Evolutionary conservation across 2,329 filamentous ascomycete species (phyloP).

Genomic region (Aspergillus thermomutatus): DNA sequence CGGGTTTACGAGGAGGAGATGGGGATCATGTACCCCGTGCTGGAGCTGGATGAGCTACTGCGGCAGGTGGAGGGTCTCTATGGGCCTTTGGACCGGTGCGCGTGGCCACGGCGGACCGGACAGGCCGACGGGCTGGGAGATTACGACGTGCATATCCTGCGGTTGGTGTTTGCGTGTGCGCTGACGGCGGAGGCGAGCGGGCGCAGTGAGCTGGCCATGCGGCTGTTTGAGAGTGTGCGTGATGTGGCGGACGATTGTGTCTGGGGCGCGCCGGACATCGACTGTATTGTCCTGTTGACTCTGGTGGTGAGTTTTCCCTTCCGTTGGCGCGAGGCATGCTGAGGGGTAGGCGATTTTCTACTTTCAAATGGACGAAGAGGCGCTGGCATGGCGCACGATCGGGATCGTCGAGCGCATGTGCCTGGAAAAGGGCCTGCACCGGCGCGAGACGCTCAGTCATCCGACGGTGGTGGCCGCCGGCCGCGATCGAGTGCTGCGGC

Average conservation of each 20-base stretch:
- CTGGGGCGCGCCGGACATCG: constrained; percentile 56
- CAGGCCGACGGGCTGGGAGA: constrained; percentile 47
- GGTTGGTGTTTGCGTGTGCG: constrained; percentile 75
- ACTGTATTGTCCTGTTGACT: constrained; percentile 56
- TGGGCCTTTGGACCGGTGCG: constrained; percentile 35
- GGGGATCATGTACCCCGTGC: constrained; percentile 82
- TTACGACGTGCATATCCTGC: constrained; percentile 67
- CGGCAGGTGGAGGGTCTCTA: constrained; percentile 62
- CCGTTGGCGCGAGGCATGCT: neutral
- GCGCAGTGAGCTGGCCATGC: constrained; percentile 68
- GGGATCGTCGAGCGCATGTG: constrained; percentile 78
- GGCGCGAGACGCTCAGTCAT: constrained; percentile 66
- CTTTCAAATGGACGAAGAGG: constrained; percentile 82
- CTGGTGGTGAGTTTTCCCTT: constrained; percentile 35
- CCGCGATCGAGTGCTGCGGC: constrained; percentile 63
- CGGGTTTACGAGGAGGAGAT: constrained; percentile 82
- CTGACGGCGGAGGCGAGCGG: constrained; percentile 75
- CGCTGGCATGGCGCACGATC: constrained; percentile 83
- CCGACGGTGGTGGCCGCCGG: constrained; percentile 65
- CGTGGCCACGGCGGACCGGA: neutral
- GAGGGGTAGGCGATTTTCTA: constrained; percentile 63
- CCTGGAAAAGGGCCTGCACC: constrained; percentile 76
- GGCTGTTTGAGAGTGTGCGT: constrained; percentile 74
- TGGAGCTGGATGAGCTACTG: constrained; percentile 67
- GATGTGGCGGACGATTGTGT: constrained; percentile 63